These are phyloP conservation scores for Claviceps quebecensis DNA, from an alignment of 2,329 filamentous ascomycete genomes.

Conservation along the genomic window DNA sequence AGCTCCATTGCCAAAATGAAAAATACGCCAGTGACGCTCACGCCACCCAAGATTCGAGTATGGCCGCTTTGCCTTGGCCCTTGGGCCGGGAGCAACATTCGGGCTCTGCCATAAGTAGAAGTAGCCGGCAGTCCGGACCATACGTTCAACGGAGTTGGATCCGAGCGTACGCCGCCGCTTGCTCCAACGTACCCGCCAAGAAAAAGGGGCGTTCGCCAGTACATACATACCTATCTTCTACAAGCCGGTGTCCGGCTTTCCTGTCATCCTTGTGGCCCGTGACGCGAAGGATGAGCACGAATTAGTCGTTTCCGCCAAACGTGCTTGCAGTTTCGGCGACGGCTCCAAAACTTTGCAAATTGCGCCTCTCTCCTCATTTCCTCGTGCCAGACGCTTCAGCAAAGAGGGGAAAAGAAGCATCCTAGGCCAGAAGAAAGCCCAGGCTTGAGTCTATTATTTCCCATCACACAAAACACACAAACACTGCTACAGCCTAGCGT, in stretches of 20 bases:
- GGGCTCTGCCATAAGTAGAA: background rate
- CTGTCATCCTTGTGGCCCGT: background rate
- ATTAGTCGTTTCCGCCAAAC: background rate
- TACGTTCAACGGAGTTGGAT: too few species aligned
- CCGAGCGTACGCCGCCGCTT: background rate
- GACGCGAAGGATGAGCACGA: background rate
- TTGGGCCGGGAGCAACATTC: too few species aligned
- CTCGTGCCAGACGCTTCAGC: background rate
- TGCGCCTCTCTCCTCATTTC: background rate
- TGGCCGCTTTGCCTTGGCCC: too few species aligned
- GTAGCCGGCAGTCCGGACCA: background rate
- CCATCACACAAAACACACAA: background rate
- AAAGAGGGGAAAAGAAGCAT: background rate
- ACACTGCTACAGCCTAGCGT: too few species aligned
- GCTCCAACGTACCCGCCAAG: background rate
- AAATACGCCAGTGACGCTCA: too few species aligned
- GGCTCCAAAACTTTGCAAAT: too few species aligned
- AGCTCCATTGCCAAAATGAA: too few species aligned
- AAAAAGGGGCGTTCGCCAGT: background rate
- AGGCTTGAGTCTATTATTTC: background rate
- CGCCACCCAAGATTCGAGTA: too few species aligned
- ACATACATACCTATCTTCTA: too few species aligned
- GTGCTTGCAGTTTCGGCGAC: background rate
- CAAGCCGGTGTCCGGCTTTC: background rate
- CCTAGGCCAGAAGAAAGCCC: background rate